Evolutionary conservation across 805 yeast genomes (phyloP), one percentile per base, ranked within the genome.

Genomic region (Barnettozyma californica): DNA sequence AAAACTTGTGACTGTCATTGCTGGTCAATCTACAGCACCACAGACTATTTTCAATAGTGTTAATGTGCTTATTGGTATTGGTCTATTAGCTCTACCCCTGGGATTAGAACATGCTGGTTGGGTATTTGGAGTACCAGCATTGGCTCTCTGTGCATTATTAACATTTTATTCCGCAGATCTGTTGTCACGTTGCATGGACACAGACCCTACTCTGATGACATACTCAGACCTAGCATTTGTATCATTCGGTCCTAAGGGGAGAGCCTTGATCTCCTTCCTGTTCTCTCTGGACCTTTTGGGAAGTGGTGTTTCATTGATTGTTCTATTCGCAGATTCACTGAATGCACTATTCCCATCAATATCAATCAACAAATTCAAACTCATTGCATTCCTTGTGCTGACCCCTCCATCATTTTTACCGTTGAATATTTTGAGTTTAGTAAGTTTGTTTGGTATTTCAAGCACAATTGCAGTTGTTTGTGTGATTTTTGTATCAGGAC

Each of bases 191-290:
- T 82, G 95, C 54, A 75, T 89, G 75, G 89, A 84, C 53, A 83
- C 89, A 1, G 94, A 89, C 67, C 83, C 78, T 14, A 83, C 94
- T 0, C 68, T 89, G 46, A 81, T 84, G 73, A 86, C 96, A 0
- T 90, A 89, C 64, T 95, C 96, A 0, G 97, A 90, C 68, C 72
- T 90, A 43, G 95, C 95, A 4, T 83, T 79, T 58, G 87, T 88
- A n/a, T 86, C 91, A 0, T 88, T 84, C 61, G 96, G 96, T 1
- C 70, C 84, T 2, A 71, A 71, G 29, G 95, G 94, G 2, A 77
- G 95, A 58, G 71, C 87, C 4, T 63, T 84, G 33, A 85, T 90
- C 29, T 86, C 95, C 2, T 55, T 82, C 13, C 60, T 89, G 13
- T 89, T 90, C 61, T 83, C 92, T 1, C 56, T 87, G 38, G 97